Percentiles rank a stretch among this genome's conserved stretches.
These are phyloP conservation scores for Allomyces javanicus DNA, from an alignment of 192 early-diverging fungal species.

Conservation along the genomic window DNA sequence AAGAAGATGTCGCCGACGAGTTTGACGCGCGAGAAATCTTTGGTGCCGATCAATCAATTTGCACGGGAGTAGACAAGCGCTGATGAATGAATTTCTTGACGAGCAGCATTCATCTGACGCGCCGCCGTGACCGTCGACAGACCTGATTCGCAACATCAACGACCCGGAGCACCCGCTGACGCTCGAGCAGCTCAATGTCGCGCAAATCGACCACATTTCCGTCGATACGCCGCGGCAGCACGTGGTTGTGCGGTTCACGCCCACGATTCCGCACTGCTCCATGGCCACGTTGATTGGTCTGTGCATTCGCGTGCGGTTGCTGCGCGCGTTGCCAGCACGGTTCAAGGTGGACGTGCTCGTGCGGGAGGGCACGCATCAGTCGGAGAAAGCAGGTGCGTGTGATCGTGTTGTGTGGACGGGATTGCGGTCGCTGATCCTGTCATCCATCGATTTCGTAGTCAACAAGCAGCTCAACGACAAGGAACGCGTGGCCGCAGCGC, in stretches of 20 bases:
- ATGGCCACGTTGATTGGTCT: slow-evolving; percentile 98
- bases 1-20: slow-evolving; percentile 49
- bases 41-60: slow-evolving; percentile 18
- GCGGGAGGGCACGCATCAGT: slow-evolving; percentile 84
- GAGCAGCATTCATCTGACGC: neutral
- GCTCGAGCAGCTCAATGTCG: slow-evolving; percentile 89
- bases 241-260: slow-evolving; percentile 73
- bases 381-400: slow-evolving; percentile 43
- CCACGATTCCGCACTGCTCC: slow-evolving; percentile 96
- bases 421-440: neutral
- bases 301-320: slow-evolving; percentile 80
- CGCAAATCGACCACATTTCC: slow-evolving; percentile 61
- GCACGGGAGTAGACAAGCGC: neutral
- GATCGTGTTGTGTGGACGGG: neutral
- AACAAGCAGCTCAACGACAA: slow-evolving; percentile 99
- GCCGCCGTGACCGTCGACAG: slow-evolving; percentile 5
- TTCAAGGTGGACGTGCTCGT: slow-evolving; percentile 91
- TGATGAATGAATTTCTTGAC: neutral
- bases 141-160: slow-evolving; percentile 85
- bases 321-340: slow-evolving; percentile 65
- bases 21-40: slow-evolving; percentile 82
- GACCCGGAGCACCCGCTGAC: slow-evolving; percentile 97
- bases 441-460: slow-evolving; percentile 17
- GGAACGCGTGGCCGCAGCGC: slow-evolving; percentile 90
- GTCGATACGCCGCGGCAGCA: slow-evolving; percentile 50